Percentiles rank a stretch among this genome's conserved stretches.
phyloP scores from a whole-genome alignment of 441 rosid species.

The Jatropha multifida region DNA sequence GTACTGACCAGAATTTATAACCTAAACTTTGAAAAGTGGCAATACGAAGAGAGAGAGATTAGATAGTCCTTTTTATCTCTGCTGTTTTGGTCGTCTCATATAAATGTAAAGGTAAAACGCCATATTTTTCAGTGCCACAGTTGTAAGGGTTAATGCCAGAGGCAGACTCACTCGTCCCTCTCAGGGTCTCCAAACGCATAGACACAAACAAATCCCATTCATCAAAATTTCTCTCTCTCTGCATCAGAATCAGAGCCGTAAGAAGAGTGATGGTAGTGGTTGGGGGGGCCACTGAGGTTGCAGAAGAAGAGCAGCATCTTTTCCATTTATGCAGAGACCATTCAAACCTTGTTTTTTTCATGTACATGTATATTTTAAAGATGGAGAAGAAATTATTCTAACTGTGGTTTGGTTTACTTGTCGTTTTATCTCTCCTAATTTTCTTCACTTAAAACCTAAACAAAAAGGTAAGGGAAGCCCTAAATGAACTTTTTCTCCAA shows the following conservation, averaged over 20 bases:
- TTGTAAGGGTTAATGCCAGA: conserved; percentile 40
- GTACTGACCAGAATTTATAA: conserved; percentile 34
- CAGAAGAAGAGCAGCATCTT: conserved; percentile 27
- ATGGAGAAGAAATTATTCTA: no score
- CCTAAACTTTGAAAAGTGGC: conserved; percentile 21
- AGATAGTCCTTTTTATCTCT: conserved; percentile 10
- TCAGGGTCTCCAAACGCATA: conserved; percentile 31
- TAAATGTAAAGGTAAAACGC: conserved; percentile 32
- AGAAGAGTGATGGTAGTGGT: no score
- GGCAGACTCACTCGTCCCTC: conserved; percentile 35
- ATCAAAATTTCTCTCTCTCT: conserved; percentile 18
- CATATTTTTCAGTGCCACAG: conserved; percentile 90
- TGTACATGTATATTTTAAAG: no score
- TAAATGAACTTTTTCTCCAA: no score
- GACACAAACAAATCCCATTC: conserved; percentile 40
- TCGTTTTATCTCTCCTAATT: no score
- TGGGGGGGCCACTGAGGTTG: conserved; percentile 20
- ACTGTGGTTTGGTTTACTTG: no score
- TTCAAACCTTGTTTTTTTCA: conserved; percentile 18
- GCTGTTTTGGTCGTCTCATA: conserved; percentile 20
- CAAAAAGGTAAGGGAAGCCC: no score
- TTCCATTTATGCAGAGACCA: conserved; percentile 39
- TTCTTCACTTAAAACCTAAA: no score
- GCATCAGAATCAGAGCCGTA: conserved; percentile 47
- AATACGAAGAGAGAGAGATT: conserved; percentile 2